Percentiles rank a stretch among this genome's conserved stretches.
phyloP scores from a whole-genome alignment of 2,329 filamentous ascomycete genomes.

The Aspergillus felis region DNA sequence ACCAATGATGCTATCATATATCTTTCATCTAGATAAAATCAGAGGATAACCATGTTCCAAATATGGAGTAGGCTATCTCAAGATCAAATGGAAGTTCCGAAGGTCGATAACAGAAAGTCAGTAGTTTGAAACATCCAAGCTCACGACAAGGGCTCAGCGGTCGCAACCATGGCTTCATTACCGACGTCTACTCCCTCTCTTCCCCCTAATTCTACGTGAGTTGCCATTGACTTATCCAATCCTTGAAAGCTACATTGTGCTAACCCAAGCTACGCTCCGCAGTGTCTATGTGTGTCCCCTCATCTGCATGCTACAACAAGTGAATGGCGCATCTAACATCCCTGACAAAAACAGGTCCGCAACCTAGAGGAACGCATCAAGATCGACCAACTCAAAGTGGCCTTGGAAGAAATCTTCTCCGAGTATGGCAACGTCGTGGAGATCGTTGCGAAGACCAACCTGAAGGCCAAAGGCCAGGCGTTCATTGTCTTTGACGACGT shows the following conservation, averaged over 20 bases:
- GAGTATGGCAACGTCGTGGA: constrained; percentile 86
- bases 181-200: constrained; percentile 25
- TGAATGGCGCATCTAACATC: constrained; percentile 4
- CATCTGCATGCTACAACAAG: constrained; percentile 8
- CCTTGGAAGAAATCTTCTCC: constrained; percentile 73
- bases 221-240: not conserved
- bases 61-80: not conserved
- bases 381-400: constrained; percentile 67
- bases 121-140: constrained; percentile 4
- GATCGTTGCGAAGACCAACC: constrained; percentile 80
- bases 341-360: constrained; percentile 48
- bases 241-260: not conserved
- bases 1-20: constrained; percentile 36
- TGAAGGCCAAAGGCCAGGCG: constrained; percentile 91
- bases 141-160: constrained; percentile 17
- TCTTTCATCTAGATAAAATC: too few species aligned
- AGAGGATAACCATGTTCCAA: too few species aligned
- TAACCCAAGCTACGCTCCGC: constrained; percentile 15
- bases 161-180: constrained; percentile 37
- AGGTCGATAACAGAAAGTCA: not conserved
- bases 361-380: constrained; percentile 94
- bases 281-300: constrained; percentile 40
- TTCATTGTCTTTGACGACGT: constrained; percentile 85
- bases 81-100: not conserved
- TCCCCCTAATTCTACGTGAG: constrained; percentile 41